These are phyloP conservation scores for Ophiognomonia clavigignenti-juglandacearum DNA, from an alignment of 2,329 filamentous ascomycete genomes.

Conservation along the genomic window DNA sequence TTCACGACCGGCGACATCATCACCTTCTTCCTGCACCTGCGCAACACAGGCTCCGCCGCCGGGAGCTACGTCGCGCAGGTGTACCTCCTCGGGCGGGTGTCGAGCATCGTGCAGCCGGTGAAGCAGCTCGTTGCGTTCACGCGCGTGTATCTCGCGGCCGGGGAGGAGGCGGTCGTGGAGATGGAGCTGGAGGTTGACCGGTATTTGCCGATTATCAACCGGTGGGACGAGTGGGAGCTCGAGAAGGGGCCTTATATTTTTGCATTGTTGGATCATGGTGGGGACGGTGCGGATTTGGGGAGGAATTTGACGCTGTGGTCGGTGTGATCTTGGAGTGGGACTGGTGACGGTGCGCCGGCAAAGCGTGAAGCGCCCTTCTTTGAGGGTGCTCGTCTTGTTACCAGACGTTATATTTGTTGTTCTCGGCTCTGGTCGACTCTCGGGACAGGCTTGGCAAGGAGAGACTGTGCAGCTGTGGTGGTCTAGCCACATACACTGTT, in stretches of 20 bases:
- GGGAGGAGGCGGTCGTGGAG: conserved; percentile 25
- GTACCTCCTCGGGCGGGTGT: conserved; percentile 35
- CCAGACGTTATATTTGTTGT: too few relatives aligned
- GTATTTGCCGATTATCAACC: conserved; percentile 37
- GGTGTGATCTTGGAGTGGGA: too few relatives aligned
- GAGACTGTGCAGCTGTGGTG: too few relatives aligned
- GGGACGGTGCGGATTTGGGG: conserved; percentile 27
- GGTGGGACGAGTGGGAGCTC: conserved; percentile 36
- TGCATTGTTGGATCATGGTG: conserved; percentile 35
- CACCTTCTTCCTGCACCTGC: conserved; percentile 28
- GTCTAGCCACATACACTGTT: too few relatives aligned
- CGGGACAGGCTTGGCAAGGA: too few relatives aligned
- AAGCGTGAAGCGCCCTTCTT: too few relatives aligned
- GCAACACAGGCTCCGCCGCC: conserved; percentile 27
- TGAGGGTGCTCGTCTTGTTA: too few relatives aligned
- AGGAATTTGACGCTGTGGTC: conserved; percentile 35
- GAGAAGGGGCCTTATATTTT: conserved; percentile 38
- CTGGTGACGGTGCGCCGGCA: too few relatives aligned
- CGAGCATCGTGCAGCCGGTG: conserved; percentile 34
- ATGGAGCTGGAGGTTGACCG: conserved; percentile 35
- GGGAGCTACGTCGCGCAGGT: conserved; percentile 37
- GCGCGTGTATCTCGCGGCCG: conserved; percentile 31
- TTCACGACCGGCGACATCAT: conserved; percentile 23
- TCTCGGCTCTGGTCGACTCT: too few relatives aligned
- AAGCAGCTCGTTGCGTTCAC: conserved; percentile 39